Evolutionary conservation across 148 eudicot genomes (phyloP).

Genomic region (Beta vulgaris): DNA sequence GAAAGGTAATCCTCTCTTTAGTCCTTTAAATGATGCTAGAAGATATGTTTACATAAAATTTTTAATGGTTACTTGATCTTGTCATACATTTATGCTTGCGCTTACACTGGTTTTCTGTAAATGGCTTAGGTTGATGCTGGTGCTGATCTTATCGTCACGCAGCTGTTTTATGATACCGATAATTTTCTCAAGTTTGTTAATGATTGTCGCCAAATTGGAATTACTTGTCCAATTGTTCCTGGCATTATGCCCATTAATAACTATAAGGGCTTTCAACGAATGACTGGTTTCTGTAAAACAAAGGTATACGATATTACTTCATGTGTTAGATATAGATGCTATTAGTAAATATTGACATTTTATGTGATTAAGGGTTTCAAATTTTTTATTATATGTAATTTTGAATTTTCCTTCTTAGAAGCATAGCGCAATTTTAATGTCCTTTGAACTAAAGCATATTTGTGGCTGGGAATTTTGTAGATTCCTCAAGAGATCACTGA

Average conservation of each 20-base stretch:
- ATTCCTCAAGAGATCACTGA: conserved; percentile 77
- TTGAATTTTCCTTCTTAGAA: too few relatives aligned
- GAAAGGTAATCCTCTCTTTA: conserved; percentile 47
- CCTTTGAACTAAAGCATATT: conserved; percentile 3
- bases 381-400: neutral
- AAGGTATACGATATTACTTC: conserved; percentile 46
- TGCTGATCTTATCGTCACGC: conserved; percentile 89
- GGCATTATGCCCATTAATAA: conserved; percentile 99
- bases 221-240: conserved; percentile 91
- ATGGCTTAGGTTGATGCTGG: conserved; percentile 92
- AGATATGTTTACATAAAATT: neutral
- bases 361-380: neutral
- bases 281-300: conserved; percentile 98
- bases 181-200: conserved; percentile 80
- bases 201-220: conserved; percentile 93
- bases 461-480: conserved; percentile 32
- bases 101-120: conserved; percentile 16
- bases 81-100: neutral
- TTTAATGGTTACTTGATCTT: neutral
- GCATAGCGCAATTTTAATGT: too few relatives aligned
- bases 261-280: conserved; percentile 83
- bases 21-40: neutral
- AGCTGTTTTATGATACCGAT: conserved; percentile 92
- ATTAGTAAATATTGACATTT: neutral
- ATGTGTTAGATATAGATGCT: neutral